These are phyloP conservation scores for Ceratonia siliqua DNA, from an alignment of 306 rosid genomes.

Conservation along the genomic window DNA sequence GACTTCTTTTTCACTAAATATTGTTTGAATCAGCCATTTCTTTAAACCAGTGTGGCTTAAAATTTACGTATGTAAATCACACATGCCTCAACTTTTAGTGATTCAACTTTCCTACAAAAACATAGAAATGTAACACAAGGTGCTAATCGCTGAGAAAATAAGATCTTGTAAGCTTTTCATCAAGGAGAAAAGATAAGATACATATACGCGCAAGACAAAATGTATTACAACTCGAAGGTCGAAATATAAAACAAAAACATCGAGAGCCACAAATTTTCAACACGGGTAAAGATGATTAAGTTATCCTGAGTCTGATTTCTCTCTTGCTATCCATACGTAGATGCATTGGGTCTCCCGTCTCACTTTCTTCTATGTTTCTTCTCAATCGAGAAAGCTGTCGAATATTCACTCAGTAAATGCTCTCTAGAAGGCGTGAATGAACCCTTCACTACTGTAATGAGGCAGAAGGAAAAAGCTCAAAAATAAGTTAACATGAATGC, in stretches of 20 bases:
- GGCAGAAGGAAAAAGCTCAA: not conserved
- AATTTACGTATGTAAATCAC: not conserved
- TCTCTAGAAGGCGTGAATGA: not conserved
- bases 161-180: not conserved
- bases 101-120: too few relatives aligned
- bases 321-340: not conserved
- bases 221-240: not conserved
- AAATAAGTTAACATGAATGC: not conserved
- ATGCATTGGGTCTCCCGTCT: not conserved
- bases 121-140: too few relatives aligned
- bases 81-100: too few relatives aligned
- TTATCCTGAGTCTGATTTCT: not conserved
- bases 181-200: not conserved
- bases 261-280: not conserved
- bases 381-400: constrained; percentile 9
- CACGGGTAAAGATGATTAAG: not conserved
- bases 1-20: not conserved
- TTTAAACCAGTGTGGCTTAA: not conserved
- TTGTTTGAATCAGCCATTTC: constrained; percentile 4
- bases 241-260: not conserved
- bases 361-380: not conserved
- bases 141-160: too few relatives aligned
- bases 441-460: not conserved
- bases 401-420: not conserved
- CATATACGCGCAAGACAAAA: not conserved